phyloP scores from a whole-genome alignment of 108 stramenopile genomes.

The Fistulifera pelliculosa region DNA sequence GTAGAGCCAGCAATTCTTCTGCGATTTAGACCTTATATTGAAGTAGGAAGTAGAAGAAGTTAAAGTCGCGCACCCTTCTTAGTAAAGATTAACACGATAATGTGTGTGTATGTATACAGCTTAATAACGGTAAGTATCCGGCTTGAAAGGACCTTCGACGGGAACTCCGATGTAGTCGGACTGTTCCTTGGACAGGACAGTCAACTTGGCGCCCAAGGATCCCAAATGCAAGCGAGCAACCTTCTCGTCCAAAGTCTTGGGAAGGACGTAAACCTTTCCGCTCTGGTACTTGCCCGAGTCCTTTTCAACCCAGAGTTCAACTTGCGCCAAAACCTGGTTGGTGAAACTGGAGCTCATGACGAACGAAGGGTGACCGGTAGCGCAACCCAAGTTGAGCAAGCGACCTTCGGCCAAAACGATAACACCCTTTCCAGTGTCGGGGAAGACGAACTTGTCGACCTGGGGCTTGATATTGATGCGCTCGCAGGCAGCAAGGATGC shows the following conservation, averaged over 20 bases:
- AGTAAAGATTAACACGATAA: no score
- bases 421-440: conserved; percentile 78
- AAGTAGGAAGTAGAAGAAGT: no score
- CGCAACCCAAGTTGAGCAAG: conserved; percentile 99
- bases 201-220: conserved; percentile 95
- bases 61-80: no score
- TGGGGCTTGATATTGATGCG: conserved; percentile 99
- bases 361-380: conserved; percentile 99
- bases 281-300: conserved; percentile 87
- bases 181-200: conserved; percentile 87
- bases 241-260: conserved; percentile 98
- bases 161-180: conserved; percentile 95
- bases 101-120: no score
- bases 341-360: conserved; percentile 99
- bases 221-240: conserved; percentile 95
- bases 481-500: conserved; percentile 82
- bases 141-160: conserved; percentile 95
- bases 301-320: conserved; percentile 96
- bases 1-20: no score
- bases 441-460: conserved; percentile 97
- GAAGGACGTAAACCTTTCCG: conserved; percentile 98
- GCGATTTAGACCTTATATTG: no score
- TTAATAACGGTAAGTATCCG: conserved; percentile 98
- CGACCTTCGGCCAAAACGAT: conserved; percentile 99
- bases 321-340: conserved; percentile 98